Evolutionary conservation across 2,329 filamentous ascomycete genomes (phyloP).

Genomic region (Fonsecaea nubica): DNA sequence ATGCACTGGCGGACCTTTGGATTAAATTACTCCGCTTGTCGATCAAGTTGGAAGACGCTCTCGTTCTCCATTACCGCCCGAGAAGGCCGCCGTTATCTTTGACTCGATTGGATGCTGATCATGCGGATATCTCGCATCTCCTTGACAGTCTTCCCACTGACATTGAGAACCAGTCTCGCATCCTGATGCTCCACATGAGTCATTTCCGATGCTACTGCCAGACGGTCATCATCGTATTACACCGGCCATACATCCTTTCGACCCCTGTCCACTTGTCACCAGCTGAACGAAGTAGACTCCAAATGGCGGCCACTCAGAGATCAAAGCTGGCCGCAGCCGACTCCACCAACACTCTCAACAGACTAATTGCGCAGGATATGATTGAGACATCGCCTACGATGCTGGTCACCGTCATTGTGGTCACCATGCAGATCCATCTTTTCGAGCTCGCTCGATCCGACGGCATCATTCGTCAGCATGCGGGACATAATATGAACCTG

Average conservation of each 20-base stretch:
- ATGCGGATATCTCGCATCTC: conserved; percentile 35
- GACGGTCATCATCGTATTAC: conserved; percentile 43
- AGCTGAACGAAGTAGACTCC: conserved; percentile 35
- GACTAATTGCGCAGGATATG: conserved; percentile 31
- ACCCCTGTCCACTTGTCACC: conserved; percentile 36
- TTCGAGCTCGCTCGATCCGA: conserved; percentile 25
- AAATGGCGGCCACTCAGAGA: conserved; percentile 38
- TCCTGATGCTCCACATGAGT: conserved; percentile 4
- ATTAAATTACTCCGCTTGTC: conserved; percentile 43
- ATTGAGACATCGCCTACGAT: conserved; percentile 26
- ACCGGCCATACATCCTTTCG: conserved; percentile 41
- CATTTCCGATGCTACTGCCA: conserved; percentile 29
- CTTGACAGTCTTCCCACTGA: conserved; percentile 36
- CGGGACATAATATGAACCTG: conserved; percentile 32
- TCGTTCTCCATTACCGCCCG: conserved; percentile 42
- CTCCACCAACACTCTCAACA: conserved; percentile 43
- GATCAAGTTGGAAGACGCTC: conserved; percentile 39
- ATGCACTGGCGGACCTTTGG: conserved; percentile 27
- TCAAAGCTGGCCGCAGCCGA: conserved; percentile 42
- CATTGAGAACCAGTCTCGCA: conserved; percentile 15
- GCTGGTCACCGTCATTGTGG: conserved; percentile 26
- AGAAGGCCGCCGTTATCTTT: conserved; percentile 33
- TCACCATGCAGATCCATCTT: conserved; percentile 32
- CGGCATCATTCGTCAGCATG: conserved; percentile 27
- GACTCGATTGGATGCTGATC: conserved; percentile 39